Percentiles rank a stretch among this genome's conserved stretches.
phyloP scores from a whole-genome alignment of 768 basidiomycete species.

The Lanmaoa pseudosensibilis region DNA sequence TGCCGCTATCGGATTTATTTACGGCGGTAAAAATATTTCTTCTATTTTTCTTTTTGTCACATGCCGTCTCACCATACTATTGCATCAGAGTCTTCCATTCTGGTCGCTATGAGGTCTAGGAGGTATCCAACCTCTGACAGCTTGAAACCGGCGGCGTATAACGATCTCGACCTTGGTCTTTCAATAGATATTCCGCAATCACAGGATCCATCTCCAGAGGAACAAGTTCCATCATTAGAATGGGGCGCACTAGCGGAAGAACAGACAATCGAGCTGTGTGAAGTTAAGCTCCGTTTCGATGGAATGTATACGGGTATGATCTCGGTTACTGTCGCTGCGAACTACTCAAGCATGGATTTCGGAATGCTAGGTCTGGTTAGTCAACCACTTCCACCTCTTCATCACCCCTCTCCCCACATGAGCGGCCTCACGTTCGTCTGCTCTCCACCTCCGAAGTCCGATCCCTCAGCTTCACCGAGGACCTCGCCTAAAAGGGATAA shows the following conservation, averaged over 20 bases:
- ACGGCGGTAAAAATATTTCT: constrained; percentile 45
- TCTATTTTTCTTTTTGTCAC: neutral
- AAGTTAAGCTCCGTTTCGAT: constrained; percentile 54
- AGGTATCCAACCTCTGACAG: constrained; percentile 43
- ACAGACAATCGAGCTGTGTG: constrained; percentile 56
- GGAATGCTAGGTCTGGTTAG: constrained; percentile 39
- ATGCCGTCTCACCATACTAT: constrained; percentile 1
- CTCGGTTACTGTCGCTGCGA: neutral
- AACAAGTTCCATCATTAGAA: constrained; percentile 28
- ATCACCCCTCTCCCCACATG: constrained; percentile 37
- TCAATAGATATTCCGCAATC: constrained; percentile 27
- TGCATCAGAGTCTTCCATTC: constrained; percentile 49
- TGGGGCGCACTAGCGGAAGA: constrained; percentile 66
- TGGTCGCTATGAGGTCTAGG: constrained; percentile 64
- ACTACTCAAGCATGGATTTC: constrained; percentile 3
- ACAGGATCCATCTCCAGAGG: constrained; percentile 18
- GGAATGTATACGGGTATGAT: constrained; percentile 44
- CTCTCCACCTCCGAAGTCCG: constrained; percentile 32
- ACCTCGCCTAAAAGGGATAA: constrained; percentile 31
- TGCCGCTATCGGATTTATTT: constrained; percentile 61
- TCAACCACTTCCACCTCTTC: constrained; percentile 48
- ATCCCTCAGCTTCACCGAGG: constrained; percentile 26
- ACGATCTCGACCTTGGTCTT: constrained; percentile 44
- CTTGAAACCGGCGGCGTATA: constrained; percentile 27
- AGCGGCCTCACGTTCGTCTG: constrained; percentile 49